Base-by-base conservation (phyloP, 768 basidiomycete species). In the Xanthoconium stramineum region DNA sequence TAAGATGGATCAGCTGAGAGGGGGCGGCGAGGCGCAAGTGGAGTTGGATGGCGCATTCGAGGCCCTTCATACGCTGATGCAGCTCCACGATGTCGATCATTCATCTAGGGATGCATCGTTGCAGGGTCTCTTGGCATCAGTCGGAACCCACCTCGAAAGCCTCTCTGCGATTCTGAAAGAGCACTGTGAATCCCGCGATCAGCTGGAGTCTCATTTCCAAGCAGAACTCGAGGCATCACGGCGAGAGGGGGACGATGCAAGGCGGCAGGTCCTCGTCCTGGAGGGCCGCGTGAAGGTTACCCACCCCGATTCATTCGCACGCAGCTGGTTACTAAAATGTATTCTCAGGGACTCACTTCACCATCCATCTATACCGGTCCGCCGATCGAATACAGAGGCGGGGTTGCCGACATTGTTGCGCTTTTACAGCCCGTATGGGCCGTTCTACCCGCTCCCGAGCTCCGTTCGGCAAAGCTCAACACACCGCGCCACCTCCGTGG, bases 401-500 rank as follows among this genome's bases (percentile, higher is more conserved):
- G 86, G 45, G 76, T 81, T 17, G 75, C 77, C 28, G 78, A 80
- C 8, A 76, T 91, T 57, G 76, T 84, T 37, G 76, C 84, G 6
- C 69, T 86, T 20, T 80, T 96, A 32, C 80, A 80, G 49, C 83
- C 89, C 11, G 63, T 96, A 24, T 98, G 94, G 93, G 72, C 79
- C 6, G 77, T 88, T 39, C 81, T 98, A 0, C 94, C 94, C 12
- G 89, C 92, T 3, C 85, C 90, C 11, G 91, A 94, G 71, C 81
- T 86, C 13, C 88, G 95, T 30, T 86, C 83, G 1, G 73, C 83
- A 48, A 88, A 83, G 63, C 80, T 88, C 60, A 74, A 70, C 40
- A 65, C 68, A 53, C 76, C 72, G 47, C 78, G 79, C 53, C 72
- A 73, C 49, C 81, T 79, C 73, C 82, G 79, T 42, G 78, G 80